These are phyloP conservation scores for Hymenoscyphus infarciens DNA, from an alignment of 2,329 filamentous ascomycete species.

Conservation along the genomic window DNA sequence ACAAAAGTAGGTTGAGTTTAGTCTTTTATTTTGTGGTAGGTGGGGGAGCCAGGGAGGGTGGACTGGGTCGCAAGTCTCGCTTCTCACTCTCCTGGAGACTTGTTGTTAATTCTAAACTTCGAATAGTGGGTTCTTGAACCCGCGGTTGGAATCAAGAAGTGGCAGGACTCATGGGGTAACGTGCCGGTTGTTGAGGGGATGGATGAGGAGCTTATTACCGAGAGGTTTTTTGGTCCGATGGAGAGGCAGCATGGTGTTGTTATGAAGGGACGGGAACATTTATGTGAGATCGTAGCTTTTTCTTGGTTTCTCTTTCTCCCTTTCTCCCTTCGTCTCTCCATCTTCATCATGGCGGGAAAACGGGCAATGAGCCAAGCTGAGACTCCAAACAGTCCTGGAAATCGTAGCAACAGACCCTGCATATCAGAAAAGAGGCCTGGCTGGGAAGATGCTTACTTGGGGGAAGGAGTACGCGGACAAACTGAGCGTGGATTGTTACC, in stretches of 20 bases:
- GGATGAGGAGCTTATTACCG: neutral
- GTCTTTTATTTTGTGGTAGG: neutral
- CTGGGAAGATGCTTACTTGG: slow-evolving; percentile 3
- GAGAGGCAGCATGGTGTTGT: neutral
- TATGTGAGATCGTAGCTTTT: neutral
- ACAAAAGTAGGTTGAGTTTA: neutral
- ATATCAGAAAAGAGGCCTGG: neutral
- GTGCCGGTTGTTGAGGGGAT: neutral
- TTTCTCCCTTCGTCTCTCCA: neutral
- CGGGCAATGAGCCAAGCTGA: neutral
- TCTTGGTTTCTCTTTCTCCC: neutral
- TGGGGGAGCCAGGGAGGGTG: neutral
- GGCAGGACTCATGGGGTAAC: neutral
- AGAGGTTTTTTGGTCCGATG: neutral
- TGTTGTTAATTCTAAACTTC: too few species aligned
- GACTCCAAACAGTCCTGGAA: neutral
- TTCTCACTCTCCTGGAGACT: too few species aligned
- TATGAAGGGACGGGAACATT: neutral
- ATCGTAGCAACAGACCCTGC: neutral
- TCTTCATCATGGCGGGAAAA: neutral
- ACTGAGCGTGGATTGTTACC: slow-evolving; percentile 14
- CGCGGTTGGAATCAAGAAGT: neutral
- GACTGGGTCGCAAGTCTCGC: too few species aligned
- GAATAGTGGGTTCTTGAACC: neutral
- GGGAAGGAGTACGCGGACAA: slow-evolving; percentile 12